Conservation (phyloP, 2,329 filamentous ascomycete genomes). For the Epichloe uncinata region DNA sequence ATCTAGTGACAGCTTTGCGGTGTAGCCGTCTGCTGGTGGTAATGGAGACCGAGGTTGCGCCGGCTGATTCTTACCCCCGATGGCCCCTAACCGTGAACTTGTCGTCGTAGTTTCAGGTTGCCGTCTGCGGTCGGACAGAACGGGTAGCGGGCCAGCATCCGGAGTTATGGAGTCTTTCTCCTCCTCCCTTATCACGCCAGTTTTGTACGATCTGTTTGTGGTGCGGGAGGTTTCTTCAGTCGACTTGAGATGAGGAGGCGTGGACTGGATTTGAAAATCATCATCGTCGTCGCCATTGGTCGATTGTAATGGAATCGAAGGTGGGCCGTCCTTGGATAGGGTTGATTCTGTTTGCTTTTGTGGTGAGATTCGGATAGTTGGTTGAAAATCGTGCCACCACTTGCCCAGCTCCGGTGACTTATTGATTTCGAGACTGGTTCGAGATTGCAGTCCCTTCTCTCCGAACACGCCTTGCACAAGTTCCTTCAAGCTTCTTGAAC, state of each 20-base stretch:
- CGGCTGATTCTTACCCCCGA: constrained; percentile 21
- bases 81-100: constrained; percentile 19
- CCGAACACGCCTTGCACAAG: constrained; percentile 32
- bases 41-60: constrained; percentile 12
- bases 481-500: constrained; percentile 17
- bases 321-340: constrained; percentile 2
- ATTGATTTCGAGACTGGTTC: constrained; percentile 16
- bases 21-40: constrained; percentile 3
- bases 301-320: background rate
- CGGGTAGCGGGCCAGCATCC: constrained; percentile 9
- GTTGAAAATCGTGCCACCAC: constrained; percentile 36
- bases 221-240: constrained; percentile 11
- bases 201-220: constrained; percentile 7
- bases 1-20: constrained; percentile 5
- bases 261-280: constrained; percentile 38
- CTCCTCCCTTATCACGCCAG: constrained; percentile 21
- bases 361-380: constrained; percentile 13
- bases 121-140: constrained; percentile 7
- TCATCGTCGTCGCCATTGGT: constrained; percentile 26
- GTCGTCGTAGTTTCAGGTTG: constrained; percentile 9
- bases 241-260: constrained; percentile 26
- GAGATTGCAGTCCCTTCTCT: constrained; percentile 18
- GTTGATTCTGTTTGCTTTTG: constrained; percentile 7
- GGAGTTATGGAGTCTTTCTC: constrained; percentile 13
- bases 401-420: constrained; percentile 25